Conservation (phyloP, 2,329 filamentous ascomycete genomes). For the Aspergillus arachidicola region DNA sequence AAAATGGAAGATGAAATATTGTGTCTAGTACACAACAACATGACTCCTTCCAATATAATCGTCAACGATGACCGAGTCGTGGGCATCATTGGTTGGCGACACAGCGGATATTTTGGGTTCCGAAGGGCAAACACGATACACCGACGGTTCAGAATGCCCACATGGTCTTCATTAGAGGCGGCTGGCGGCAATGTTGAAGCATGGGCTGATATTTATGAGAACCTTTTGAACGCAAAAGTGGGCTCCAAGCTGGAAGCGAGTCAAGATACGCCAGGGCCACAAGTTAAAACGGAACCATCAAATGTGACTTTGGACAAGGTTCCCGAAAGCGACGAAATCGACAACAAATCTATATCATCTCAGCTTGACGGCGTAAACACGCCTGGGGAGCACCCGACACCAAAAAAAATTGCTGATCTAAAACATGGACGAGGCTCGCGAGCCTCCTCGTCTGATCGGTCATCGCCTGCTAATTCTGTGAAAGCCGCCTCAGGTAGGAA, state of each 20-base stretch:
- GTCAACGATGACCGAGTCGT: conserved; percentile 41
- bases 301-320: conserved; percentile 32
- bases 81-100: conserved; percentile 43
- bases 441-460: conserved; percentile 43
- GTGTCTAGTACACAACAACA: conserved; percentile 40
- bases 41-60: conserved; percentile 41
- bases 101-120: conserved; percentile 44
- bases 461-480: conserved; percentile 41
- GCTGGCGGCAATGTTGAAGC: conserved; percentile 19
- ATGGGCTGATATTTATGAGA: conserved; percentile 43
- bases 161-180: conserved; percentile 15
- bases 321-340: conserved; percentile 29
- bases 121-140: conserved; percentile 38
- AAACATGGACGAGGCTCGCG: conserved; percentile 40
- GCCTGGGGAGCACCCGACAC: conserved; percentile 36
- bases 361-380: conserved; percentile 28
- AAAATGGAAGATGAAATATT: conserved; percentile 29
- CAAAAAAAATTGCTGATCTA: conserved; percentile 43
- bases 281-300: conserved; percentile 40
- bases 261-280: conserved; percentile 23
- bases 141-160: conserved; percentile 32
- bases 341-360: conserved; percentile 26
- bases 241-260: conserved; percentile 16
- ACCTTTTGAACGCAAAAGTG: conserved; percentile 19
- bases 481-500: conserved; percentile 40